Evolutionary conservation across 345 rosid species (phyloP), one percentile per base, ranked within the genome.

Genomic region (Microcos paniculata): DNA sequence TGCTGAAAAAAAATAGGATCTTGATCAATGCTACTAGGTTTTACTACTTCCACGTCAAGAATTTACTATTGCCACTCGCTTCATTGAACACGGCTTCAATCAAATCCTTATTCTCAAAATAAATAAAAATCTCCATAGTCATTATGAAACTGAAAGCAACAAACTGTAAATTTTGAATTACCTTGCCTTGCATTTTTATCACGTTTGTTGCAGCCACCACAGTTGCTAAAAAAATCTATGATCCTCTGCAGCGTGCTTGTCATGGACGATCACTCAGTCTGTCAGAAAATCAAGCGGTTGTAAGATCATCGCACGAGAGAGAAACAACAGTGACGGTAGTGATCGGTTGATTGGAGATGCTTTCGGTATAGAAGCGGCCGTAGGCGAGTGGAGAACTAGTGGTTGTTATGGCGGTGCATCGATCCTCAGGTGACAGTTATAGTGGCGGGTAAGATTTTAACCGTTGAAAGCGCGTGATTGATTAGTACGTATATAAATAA

Each of bases 171-270:
- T 15, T 15, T 63, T 30, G 43, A 31, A 45, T 52, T 75, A 76
- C 72, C 55, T 56, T 76, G 79, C 80, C 80, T 79, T 23, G 76
- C 80, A 52, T 49, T 59, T 45, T 53, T 55, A 21, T 62, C 63
- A 51, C 64, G 70, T 52, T 70, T 57, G 55, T 66, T 64, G 75
- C 81, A 77, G 11, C 64, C 70, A 64, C 79, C 78, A 51, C 76
- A 79, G 65, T 81, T 61, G 51, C 82, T 10, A 55, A 88, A 81
- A 83, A 74, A 84, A 71, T 73, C 72, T 18, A 79, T 52, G 69
- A 90, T 63, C 42, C 81, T 83, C 79, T 75, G 73, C 72, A 85
- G 70, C 69, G 46, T 77, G 71, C 53, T 82, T 75, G 76, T 84
- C 95, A 90, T 90, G 71, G 75, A 61, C 11, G 53, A 46, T 62